Conservation (phyloP, 345 rosid species). For the Ceriops zippeliana region DNA sequence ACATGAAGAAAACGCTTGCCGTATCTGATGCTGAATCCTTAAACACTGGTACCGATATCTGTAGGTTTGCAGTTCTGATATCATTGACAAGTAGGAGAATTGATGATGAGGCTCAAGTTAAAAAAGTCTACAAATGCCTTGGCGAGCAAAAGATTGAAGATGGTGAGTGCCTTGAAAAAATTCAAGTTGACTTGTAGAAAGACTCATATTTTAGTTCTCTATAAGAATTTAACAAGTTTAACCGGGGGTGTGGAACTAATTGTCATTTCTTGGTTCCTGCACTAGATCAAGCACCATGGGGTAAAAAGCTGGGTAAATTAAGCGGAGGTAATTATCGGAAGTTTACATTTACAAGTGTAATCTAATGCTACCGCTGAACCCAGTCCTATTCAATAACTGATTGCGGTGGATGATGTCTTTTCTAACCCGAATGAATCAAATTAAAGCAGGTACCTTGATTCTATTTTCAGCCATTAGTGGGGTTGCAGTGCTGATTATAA, state of each 20-base stretch:
- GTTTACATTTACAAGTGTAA: no score
- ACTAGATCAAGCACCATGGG: constrained; percentile 6
- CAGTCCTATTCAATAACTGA: no score
- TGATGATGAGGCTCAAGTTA: constrained; percentile 26
- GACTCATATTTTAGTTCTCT: no score
- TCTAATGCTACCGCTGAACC: no score
- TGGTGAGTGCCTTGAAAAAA: constrained; percentile 19
- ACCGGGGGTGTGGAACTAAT: neutral
- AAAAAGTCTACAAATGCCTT: constrained; percentile 32
- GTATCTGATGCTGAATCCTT: neutral
- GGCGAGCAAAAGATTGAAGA: constrained; percentile 6
- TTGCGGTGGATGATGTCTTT: neutral
- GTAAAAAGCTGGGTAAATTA: constrained; percentile 13
- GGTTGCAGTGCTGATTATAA: constrained; percentile 5
- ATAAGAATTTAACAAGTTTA: no score
- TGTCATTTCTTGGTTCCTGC: constrained; percentile 6
- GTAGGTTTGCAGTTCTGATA: constrained; percentile 43
- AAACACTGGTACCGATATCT: constrained; percentile 18
- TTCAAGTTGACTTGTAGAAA: neutral
- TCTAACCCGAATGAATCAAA: neutral
- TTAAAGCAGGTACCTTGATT: constrained; percentile 37
- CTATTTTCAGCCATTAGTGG: constrained; percentile 18
- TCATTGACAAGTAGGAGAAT: constrained; percentile 34
- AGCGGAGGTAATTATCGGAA: constrained; percentile 15
- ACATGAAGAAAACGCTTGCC: constrained; percentile 12